These are phyloP conservation scores for Myxozyma sirexii DNA, from an alignment of 805 yeast species.

Conservation along the genomic window DNA sequence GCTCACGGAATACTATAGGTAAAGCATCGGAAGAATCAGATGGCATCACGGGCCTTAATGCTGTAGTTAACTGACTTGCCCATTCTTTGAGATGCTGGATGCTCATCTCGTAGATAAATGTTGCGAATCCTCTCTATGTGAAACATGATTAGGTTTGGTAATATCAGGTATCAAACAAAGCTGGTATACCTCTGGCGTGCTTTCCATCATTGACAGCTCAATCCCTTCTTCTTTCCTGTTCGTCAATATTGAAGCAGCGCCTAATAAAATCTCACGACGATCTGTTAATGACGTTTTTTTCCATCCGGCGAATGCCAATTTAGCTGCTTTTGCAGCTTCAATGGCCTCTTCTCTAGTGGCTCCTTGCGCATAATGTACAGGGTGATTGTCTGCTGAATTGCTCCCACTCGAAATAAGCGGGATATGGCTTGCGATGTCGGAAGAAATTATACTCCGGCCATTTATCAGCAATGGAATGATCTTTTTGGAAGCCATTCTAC, in stretches of 20 bases:
- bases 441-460: conserved; percentile 2
- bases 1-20: conserved; percentile 50
- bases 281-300: conserved; percentile 10
- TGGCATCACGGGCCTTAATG: conserved; percentile 14
- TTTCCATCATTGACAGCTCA: conserved; percentile 20
- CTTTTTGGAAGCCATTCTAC: background rate
- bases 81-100: conserved; percentile 17
- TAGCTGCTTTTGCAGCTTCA: conserved; percentile 18
- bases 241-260: conserved; percentile 15
- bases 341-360: conserved; percentile 19
- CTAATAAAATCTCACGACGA: conserved; percentile 17
- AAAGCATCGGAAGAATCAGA: conserved; percentile 12
- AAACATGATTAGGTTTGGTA: too few relatives aligned
- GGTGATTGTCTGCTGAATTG: background rate
- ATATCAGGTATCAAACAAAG: background rate
- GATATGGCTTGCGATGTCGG: conserved; percentile 6
- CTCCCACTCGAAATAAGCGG: conserved; percentile 16
- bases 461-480: conserved; percentile 17
- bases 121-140: conserved; percentile 9
- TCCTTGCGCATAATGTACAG: conserved; percentile 24
- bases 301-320: conserved; percentile 19
- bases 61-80: conserved; percentile 21
- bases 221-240: conserved; percentile 20
- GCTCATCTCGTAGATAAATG: conserved; percentile 15
- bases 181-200: conserved; percentile 18